Conservation (phyloP, 2,329 filamentous ascomycete species). For the Sphaceloma murrayae region DNA sequence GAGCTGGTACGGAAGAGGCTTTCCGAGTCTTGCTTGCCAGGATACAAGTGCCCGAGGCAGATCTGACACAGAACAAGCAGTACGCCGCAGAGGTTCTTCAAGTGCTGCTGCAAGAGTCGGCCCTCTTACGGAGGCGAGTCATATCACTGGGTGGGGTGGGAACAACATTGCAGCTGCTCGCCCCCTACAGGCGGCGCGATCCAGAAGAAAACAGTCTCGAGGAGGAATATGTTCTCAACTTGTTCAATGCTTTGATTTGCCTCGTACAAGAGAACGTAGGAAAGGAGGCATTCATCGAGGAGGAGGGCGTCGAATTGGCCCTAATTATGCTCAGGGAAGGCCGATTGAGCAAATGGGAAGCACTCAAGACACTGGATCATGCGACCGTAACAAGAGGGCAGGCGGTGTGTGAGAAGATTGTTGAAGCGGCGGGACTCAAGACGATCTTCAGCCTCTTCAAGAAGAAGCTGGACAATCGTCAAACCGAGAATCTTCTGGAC, state of each 20-base stretch:
- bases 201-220: slow-evolving; percentile 78
- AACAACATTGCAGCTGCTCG: slow-evolving; percentile 68
- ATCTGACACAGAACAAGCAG: slow-evolving; percentile 82
- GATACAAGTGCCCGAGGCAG: slow-evolving; percentile 57
- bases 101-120: slow-evolving; percentile 71
- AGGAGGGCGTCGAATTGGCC: slow-evolving; percentile 83
- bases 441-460: slow-evolving; percentile 78
- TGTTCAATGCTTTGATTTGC: slow-evolving; percentile 80
- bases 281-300: slow-evolving; percentile 74
- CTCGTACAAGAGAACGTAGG: slow-evolving; percentile 65
- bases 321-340: slow-evolving; percentile 87
- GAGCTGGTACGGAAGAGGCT: slow-evolving; percentile 61
- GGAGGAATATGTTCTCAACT: slow-evolving; percentile 88
- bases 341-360: slow-evolving; percentile 70
- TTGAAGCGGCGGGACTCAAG: slow-evolving; percentile 79
- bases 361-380: slow-evolving; percentile 77
- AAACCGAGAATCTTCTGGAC: slow-evolving; percentile 70
- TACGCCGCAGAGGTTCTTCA: slow-evolving; percentile 88
- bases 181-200: slow-evolving; percentile 75
- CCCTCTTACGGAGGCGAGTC: slow-evolving; percentile 54
- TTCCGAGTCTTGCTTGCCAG: slow-evolving; percentile 69
- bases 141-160: slow-evolving; percentile 61
- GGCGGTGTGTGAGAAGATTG: slow-evolving; percentile 63
- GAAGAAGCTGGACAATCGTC: slow-evolving; percentile 61
- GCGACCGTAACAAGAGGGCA: slow-evolving; percentile 50